Percentiles rank a stretch among this genome's conserved stretches.
These are phyloP conservation scores for Telopea speciosissima DNA, from an alignment of 177 flowering plant species.

Conservation along the genomic window DNA sequence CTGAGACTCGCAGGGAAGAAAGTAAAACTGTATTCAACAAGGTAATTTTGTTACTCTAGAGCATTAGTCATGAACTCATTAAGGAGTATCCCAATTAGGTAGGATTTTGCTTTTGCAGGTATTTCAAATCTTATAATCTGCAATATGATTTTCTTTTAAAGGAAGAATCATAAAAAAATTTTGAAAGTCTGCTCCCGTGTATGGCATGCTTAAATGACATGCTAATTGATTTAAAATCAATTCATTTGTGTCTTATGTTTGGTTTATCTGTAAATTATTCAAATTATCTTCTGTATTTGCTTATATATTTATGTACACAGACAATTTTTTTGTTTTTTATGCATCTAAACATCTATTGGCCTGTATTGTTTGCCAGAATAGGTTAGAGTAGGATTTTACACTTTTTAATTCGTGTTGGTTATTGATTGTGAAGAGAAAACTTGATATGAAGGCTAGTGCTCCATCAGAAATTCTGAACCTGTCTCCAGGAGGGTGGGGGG, in stretches of 20 bases:
- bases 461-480: no score
- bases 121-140: background rate
- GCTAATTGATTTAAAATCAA: background rate
- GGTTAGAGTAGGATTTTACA: no score
- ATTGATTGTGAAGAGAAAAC: no score
- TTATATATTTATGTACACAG: background rate
- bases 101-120: conserved; percentile 1
- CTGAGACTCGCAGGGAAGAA: conserved; percentile 75
- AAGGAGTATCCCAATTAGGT: background rate
- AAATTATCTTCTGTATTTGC: background rate
- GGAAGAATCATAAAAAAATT: background rate
- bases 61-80: background rate
- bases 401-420: no score
- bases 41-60: conserved; percentile 35
- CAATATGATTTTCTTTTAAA: background rate
- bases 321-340: no score
- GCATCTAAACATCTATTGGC: background rate
- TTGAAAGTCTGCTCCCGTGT: background rate
- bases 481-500: no score
- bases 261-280: background rate
- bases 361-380: background rate
- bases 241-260: background rate
- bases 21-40: conserved; percentile 76
- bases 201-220: background rate
- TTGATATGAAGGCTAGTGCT: no score